Evolutionary conservation across 73 alveolate genomes (phyloP).

Genomic region (Symbiodinium natans): DNA sequence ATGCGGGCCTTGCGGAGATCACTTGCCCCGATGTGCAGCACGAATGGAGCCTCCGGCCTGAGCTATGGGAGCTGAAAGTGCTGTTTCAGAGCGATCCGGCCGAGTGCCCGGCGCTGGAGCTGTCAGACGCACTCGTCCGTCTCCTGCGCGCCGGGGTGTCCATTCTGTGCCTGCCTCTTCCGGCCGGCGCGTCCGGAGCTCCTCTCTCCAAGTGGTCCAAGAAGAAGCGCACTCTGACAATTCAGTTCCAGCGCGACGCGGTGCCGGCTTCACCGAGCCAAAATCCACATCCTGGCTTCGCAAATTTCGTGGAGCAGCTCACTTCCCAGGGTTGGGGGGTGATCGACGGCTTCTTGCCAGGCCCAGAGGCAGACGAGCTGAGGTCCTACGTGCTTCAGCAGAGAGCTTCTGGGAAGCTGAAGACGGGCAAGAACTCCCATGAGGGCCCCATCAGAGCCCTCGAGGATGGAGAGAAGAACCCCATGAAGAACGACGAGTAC

Average conservation of each 20-base stretch:
- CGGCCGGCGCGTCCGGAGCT: not conserved
- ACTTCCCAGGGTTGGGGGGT: constrained; percentile 57
- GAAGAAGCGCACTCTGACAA: not conserved
- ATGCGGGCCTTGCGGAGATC: too few relatives aligned
- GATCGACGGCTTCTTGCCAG: constrained; percentile 79
- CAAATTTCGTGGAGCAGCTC: not conserved
- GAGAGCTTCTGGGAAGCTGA: constrained; percentile 40
- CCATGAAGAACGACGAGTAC: constrained; percentile 86
- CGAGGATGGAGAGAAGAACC: not conserved
- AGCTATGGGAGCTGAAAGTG: constrained; percentile 43
- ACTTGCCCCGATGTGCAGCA: not conserved
- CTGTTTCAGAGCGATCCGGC: constrained; percentile 9
- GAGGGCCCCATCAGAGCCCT: constrained; percentile 23
- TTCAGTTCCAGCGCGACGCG: not conserved
- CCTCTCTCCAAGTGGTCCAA: constrained; percentile 51
- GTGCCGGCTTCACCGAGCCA: not conserved
- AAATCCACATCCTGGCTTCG: too few relatives aligned
- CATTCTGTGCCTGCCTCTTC: constrained; percentile 5
- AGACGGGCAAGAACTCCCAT: constrained; percentile 27
- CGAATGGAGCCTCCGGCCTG: not conserved
- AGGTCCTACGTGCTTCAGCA: constrained; percentile 31
- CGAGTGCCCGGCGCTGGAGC: constrained; percentile 51
- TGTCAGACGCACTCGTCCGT: constrained; percentile 35
- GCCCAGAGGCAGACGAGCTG: constrained; percentile 73
- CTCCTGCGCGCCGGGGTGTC: not conserved